A percentile compares a stretch with the other conserved stretches of the same genome.
Conservation (phyloP, 495 filamentous ascomycete genomes). For the Penicillium roqueforti region DNA sequence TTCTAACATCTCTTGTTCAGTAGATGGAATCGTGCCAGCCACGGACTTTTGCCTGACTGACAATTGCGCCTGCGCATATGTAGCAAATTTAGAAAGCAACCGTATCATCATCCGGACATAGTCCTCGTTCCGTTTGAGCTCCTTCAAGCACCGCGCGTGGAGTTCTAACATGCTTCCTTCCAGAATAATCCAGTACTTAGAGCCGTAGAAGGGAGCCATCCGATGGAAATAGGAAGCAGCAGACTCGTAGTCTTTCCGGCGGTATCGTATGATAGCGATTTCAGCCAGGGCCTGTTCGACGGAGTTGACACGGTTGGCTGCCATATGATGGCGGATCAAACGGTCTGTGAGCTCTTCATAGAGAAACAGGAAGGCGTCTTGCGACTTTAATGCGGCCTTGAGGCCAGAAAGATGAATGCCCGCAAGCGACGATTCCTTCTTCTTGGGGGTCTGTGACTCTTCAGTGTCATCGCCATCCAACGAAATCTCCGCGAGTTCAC, state of each 20-base stretch:
- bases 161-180: conserved; percentile 81
- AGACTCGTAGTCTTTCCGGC: conserved; percentile 59
- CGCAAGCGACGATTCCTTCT: conserved; percentile 34
- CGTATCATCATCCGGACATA: conserved; percentile 72
- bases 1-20: conserved; percentile 53
- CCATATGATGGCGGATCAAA: conserved; percentile 66
- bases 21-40: conserved; percentile 31
- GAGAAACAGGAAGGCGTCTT: conserved; percentile 48
- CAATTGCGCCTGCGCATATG: conserved; percentile 32
- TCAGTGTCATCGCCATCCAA: conserved; percentile 30
- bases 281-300: conserved; percentile 76
- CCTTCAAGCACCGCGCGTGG: conserved; percentile 78
- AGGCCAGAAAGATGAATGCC: conserved; percentile 32
- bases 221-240: conserved; percentile 77
- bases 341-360: conserved; percentile 70
- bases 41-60: conserved; percentile 33
- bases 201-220: conserved; percentile 78
- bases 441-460: conserved; percentile 24
- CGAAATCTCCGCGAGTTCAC: conserved; percentile 40
- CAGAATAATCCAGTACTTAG: conserved; percentile 71
- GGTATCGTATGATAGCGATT: conserved; percentile 78
- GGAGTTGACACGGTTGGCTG: conserved; percentile 71
- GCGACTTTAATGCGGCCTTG: conserved; percentile 29
- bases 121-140: conserved; percentile 71
- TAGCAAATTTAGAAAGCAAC: conserved; percentile 68